phyloP scores from a whole-genome alignment of 2,329 filamentous ascomycete species.

The Albophoma yamanashiensis region DNA sequence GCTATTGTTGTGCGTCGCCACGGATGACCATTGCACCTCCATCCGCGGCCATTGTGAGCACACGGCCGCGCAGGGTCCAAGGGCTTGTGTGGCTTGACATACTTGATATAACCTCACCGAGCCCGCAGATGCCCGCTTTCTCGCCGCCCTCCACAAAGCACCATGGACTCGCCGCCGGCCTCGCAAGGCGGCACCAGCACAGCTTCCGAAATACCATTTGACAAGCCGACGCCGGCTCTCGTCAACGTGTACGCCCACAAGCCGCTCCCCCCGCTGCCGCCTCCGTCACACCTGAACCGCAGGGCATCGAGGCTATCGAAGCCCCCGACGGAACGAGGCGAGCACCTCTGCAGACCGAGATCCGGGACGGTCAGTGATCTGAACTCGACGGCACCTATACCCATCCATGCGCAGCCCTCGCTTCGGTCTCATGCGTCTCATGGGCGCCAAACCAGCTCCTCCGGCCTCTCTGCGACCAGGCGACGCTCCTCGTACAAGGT shows the following conservation, averaged over 20 bases:
- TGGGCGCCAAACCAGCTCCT: neutral
- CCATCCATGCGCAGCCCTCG: neutral
- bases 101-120: neutral
- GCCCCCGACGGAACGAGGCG: neutral
- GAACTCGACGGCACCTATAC: neutral
- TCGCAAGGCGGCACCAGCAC: neutral
- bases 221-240: slow-evolving; percentile 3
- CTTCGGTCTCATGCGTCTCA: neutral
- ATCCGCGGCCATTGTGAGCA: neutral
- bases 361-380: neutral
- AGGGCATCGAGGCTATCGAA: neutral
- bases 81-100: neutral
- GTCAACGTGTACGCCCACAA: slow-evolving; percentile 8
- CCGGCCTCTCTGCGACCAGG: slow-evolving; percentile 6
- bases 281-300: neutral
- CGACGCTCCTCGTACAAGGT: slow-evolving; percentile 26
- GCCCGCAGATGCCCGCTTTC: neutral
- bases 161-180: neutral
- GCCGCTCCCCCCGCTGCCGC: slow-evolving; percentile 10
- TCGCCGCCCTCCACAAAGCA: neutral
- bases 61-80: neutral
- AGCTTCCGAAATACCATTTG: neutral
- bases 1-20: neutral
- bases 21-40: neutral
- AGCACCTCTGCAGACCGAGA: neutral